Conservation (phyloP, 192 early-diverging fungal species). For the Gigaspora rosea region DNA sequence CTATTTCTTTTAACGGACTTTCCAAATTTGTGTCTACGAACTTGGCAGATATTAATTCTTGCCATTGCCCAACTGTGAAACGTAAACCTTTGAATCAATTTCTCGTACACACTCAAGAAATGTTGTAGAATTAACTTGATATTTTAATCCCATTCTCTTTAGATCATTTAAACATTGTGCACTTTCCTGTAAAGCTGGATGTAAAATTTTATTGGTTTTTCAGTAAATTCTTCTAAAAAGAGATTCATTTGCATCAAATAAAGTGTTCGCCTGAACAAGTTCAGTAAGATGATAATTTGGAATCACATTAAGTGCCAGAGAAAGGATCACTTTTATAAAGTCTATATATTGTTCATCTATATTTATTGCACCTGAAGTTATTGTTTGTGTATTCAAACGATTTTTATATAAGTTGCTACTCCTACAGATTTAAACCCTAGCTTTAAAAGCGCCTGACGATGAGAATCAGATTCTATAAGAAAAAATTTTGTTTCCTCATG, state of each 20-base stretch:
- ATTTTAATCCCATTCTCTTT: constrained; percentile 7
- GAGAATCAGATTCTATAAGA: neutral
- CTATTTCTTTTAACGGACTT: too few species aligned
- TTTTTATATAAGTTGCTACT: neutral
- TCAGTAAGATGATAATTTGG: neutral
- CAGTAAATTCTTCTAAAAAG: neutral
- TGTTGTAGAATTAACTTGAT: neutral
- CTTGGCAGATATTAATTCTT: too few species aligned
- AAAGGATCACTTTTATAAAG: neutral
- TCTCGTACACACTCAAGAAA: constrained; percentile 10
- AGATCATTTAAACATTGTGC: neutral
- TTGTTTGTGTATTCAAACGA: neutral
- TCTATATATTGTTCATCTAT: neutral
- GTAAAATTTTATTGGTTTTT: neutral
- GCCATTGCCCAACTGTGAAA: too few species aligned
- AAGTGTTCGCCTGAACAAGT: neutral
- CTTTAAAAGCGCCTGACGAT: neutral
- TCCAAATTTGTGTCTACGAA: too few species aligned
- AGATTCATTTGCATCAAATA: neutral
- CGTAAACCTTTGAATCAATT: neutral
- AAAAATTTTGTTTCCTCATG: too few species aligned
- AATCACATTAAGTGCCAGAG: neutral
- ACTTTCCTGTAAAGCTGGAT: neutral
- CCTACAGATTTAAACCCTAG: neutral
- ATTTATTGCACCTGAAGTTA: neutral